Evolutionary conservation across 495 filamentous ascomycete genomes (phyloP), one percentile per base, ranked within the genome.

Genomic region (Xylaria acuta): DNA sequence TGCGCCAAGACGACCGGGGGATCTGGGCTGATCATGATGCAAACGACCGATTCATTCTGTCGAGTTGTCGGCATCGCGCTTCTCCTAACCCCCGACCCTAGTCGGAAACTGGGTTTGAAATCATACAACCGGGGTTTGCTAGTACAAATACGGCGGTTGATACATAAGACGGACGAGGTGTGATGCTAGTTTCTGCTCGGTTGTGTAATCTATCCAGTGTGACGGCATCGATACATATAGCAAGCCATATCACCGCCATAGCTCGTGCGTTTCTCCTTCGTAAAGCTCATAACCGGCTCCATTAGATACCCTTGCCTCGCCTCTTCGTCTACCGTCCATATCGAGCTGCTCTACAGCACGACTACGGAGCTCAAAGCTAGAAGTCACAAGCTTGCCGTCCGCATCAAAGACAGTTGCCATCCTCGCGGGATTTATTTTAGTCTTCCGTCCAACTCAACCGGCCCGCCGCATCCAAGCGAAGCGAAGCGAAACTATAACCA

Each of bases 401-500:
- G 20, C 22, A n/a, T 54, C 22, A 27, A 32, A 16, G 14, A 60
- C 18, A 22, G 32, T 38, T 22, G 16, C 34, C 58, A 60, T 22
- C 11, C 32, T 38, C 32, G 6, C 11, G 32, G 20, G 6, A 60
- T 36, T 22, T n/a, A 30, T 16, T 38, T 20, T 18, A 16, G 59
- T n/a, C 59, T 25, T 25, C 20, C 20, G 34, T 40, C 34, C 40
- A 62, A 36, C 58, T 40, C 20, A 62, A 62, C 25, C 58, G 22
- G 1, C 20, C n/a, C 36, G n/a, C 14, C 8, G 36, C 59, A 25
- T 38, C 59, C n/a, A 25, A 62, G 32, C 59, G 59, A 62, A 62
- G n/a, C n/a, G n/a, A n/a, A n/a, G n/a, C n/a, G n/a, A n/a, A 38
- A 64, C 60, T 43, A 64, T 41, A 64, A 43, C 20, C n/a, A 51